These are phyloP conservation scores for Pichia deserticola DNA, from an alignment of 805 yeast species.

Conservation along the genomic window DNA sequence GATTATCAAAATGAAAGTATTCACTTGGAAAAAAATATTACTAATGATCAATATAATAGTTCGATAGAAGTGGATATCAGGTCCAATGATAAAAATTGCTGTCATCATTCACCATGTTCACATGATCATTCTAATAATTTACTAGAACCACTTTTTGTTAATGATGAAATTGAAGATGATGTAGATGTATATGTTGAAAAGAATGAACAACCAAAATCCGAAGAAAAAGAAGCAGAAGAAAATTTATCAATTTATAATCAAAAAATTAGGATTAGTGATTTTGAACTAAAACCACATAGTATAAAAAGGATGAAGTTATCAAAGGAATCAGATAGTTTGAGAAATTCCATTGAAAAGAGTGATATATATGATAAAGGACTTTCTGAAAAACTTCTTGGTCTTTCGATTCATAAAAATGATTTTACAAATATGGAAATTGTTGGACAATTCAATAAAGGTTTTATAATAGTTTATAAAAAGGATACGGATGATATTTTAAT, in stretches of 20 bases:
- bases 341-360: constrained; percentile 20
- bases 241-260: background rate
- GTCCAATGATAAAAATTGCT: background rate
- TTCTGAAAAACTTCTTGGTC: constrained; percentile 52
- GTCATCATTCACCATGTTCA: background rate
- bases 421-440: constrained; percentile 68
- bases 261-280: background rate
- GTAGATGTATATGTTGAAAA: background rate
- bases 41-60: background rate
- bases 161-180: background rate
- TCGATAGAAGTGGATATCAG: background rate
- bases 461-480: constrained; percentile 65
- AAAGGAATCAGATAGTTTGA: background rate
- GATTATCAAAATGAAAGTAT: background rate
- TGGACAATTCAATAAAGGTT: constrained; percentile 95
- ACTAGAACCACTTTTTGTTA: background rate
- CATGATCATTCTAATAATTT: background rate
- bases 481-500: constrained; percentile 61
- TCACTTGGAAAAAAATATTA: background rate
- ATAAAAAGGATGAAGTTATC: background rate
- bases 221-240: background rate
- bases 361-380: constrained; percentile 39
- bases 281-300: background rate
- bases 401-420: constrained; percentile 63
- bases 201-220: background rate